Base-by-base conservation (phyloP, 2,329 filamentous ascomycete species). In the Lithohypha guttulata region DNA sequence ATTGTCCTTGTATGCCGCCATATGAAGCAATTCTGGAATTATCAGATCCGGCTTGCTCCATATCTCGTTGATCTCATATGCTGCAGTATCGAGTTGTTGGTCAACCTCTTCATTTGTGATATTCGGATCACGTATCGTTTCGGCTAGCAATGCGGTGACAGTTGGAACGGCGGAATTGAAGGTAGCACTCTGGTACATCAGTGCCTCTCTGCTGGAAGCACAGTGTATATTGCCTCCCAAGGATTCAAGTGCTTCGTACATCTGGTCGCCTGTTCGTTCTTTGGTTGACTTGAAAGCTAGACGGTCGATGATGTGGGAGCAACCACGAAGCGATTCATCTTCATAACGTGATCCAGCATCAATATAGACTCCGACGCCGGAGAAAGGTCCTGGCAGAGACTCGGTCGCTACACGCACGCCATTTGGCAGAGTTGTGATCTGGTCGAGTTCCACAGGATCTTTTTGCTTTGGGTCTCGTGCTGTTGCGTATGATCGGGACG, bases 131-230 rank as follows among this genome's bases (percentile, higher is more conserved):
- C 85, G 81, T 46, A 98, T 93, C 21, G 91, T 96, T 60, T 98
- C 91, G 43, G 91, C 89, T 27, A 98, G 74, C 13, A 98, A 65
- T 20, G 72, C 84, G 17, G 93, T 75, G 9, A 89, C 85, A 6
- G 77, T 77, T 5, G 84, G 79, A 6, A 98, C 86, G 13, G 85
- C 81, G 18, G 80, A 81, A 67, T 98, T 98, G 74, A 98, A 98
- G 20, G 87, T 95, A 18, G 91, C 91, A 1, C 86, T 84, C 62
- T 98, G 91, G 68, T 98, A 98, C 91, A 98, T 98, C 64, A 98
- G 75, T 41, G 85, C 85, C 63, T 98, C 91, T 49, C 91, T 74
- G 2, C 86, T 93, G 1, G 87, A 95, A 8, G 89, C 87, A 64
- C 91, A 98, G 64, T 96, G 87, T 43, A 98, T 89, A 59, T 95